Conservation (phyloP, 441 rosid genomes). For the Eruca vesicaria region DNA sequence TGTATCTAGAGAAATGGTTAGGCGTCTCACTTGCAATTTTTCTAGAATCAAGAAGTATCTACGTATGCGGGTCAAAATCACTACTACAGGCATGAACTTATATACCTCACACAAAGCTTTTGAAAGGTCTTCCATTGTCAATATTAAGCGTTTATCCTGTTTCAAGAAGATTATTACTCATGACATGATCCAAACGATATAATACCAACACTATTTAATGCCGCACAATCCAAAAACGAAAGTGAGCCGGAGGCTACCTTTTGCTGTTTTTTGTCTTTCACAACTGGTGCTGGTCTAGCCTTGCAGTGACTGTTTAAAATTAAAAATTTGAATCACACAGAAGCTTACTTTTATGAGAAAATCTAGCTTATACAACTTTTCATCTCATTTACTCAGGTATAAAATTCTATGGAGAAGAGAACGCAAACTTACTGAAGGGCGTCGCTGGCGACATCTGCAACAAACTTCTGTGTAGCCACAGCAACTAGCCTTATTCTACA, state of each 20-base stretch:
- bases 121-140: slow-evolving; percentile 94
- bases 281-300: slow-evolving; percentile 80
- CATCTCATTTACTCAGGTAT: not conserved
- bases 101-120: slow-evolving; percentile 83
- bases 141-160: slow-evolving; percentile 86
- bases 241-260: slow-evolving; percentile 50
- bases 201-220: not conserved
- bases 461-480: slow-evolving; percentile 93
- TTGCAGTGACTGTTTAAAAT: slow-evolving; percentile 72
- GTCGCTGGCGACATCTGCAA: slow-evolving; percentile 84
- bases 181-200: not conserved
- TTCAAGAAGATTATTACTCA: not conserved
- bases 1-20: not conserved
- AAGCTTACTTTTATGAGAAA: not conserved
- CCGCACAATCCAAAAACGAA: not conserved
- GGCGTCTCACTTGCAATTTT: not conserved
- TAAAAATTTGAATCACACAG: not conserved
- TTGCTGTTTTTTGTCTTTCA: slow-evolving; percentile 93
- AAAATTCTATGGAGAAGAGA: not conserved
- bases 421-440: slow-evolving; percentile 72
- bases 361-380: not conserved
- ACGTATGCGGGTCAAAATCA: not conserved
- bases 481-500: slow-evolving; percentile 82
- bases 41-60: not conserved
- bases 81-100: not conserved